Evolutionary conservation across 2,329 filamentous ascomycete species (phyloP).

Genomic region (Colletotrichum abscissum): DNA sequence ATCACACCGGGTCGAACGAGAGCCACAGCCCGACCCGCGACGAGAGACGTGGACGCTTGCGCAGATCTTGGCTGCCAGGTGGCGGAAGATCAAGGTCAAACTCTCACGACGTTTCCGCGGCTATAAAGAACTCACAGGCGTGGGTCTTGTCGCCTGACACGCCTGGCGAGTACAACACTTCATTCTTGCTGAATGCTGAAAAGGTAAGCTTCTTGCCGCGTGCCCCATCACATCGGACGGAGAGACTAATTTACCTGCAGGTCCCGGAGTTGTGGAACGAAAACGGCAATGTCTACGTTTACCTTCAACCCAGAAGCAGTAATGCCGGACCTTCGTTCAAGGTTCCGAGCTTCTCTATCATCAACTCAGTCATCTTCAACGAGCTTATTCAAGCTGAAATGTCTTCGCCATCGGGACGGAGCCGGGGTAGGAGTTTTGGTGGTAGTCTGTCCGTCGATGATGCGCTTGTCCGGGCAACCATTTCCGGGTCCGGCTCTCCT

Average conservation of each 20-base stretch:
- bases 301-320: slow-evolving; percentile 63
- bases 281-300: slow-evolving; percentile 66
- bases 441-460: slow-evolving; percentile 63
- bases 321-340: slow-evolving; percentile 70
- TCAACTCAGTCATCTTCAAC: slow-evolving; percentile 65
- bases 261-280: slow-evolving; percentile 76
- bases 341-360: slow-evolving; percentile 64
- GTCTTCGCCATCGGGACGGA: slow-evolving; percentile 43
- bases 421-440: slow-evolving; percentile 57
- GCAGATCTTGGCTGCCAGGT: slow-evolving; percentile 66
- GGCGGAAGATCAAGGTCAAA: slow-evolving; percentile 60
- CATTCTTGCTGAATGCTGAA: slow-evolving; percentile 63
- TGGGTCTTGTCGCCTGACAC: slow-evolving; percentile 68
- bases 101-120: slow-evolving; percentile 50
- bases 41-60: slow-evolving; percentile 54
- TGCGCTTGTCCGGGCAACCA: slow-evolving; percentile 51
- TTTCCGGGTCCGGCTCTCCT: slow-evolving; percentile 49
- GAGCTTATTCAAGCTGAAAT: slow-evolving; percentile 62
- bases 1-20: slow-evolving; percentile 43
- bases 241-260: slow-evolving; percentile 46
- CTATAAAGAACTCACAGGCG: slow-evolving; percentile 46
- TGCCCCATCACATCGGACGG: slow-evolving; percentile 32
- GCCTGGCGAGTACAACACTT: slow-evolving; percentile 66
- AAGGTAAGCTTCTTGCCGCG: slow-evolving; percentile 55
- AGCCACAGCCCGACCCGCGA: slow-evolving; percentile 56